Evolutionary conservation across 352 stramenopile species (phyloP).

Genomic region (Pythium monospermum): DNA sequence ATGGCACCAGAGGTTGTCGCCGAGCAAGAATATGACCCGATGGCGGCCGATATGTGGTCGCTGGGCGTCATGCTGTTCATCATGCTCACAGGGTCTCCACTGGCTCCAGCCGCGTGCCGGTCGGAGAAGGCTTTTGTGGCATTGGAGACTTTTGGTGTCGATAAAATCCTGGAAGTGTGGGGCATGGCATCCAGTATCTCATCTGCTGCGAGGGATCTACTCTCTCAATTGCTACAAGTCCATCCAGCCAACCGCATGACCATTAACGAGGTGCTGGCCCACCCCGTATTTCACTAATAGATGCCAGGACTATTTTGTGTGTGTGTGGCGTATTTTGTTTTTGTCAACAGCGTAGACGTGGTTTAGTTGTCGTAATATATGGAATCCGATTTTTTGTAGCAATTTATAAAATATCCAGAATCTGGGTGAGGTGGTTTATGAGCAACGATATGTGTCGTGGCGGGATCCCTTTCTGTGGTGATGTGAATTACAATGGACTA

Average conservation of each 20-base stretch:
- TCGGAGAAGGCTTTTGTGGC: conserved; percentile 25
- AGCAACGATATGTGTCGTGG: no score
- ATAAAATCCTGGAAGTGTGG: conserved; percentile 40
- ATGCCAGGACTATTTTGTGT: not conserved
- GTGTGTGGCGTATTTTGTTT: not conserved
- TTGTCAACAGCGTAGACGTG: not conserved
- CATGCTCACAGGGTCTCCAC: conserved; percentile 34
- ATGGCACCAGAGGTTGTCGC: conserved; percentile 22
- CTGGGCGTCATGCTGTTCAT: conserved; percentile 45
- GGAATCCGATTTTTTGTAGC: no score
- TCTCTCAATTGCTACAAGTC: conserved; percentile 28
- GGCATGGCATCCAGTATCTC: conserved; percentile 30
- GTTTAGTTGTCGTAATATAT: no score
- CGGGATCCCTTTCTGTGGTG: no score
- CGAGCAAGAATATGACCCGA: conserved; percentile 24
- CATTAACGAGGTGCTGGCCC: conserved; percentile 23
- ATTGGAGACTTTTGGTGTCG: conserved; percentile 31
- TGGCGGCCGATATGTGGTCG: conserved; percentile 42
- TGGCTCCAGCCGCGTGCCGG: conserved; percentile 25
- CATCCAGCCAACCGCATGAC: conserved; percentile 25
- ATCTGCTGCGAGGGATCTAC: conserved; percentile 14
- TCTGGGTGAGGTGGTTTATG: no score
- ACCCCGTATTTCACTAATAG: not conserved
- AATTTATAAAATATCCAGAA: no score
- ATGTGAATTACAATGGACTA: no score